Base-by-base conservation (phyloP, 371 early-diverging fungal genomes). In the Rhizomucor pusillus region DNA sequence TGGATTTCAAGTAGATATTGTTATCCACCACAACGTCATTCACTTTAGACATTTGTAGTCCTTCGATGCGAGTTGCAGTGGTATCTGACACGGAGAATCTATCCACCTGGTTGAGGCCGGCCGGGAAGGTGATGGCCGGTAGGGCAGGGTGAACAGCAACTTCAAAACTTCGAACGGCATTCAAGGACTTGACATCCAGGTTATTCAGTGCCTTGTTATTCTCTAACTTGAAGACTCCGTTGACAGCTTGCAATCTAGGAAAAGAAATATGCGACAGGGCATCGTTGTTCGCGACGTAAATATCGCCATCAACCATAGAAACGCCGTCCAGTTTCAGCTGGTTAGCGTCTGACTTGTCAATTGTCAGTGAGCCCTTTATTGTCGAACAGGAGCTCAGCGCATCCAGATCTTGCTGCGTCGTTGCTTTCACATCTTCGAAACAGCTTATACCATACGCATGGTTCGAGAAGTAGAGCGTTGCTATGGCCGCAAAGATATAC, bases 101-200 rank as follows among this genome's bases (percentile, higher is more conserved):
- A 10, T 75, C 57, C 7, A 71, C 62, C 16, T 67, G 65, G 2
- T 65, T 53, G 3, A 84, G 50, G 9, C 69, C 68, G 18, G 62
- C 50, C 20, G 75, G 61, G 18, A 84, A 69, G 6, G 56, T 64
- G 24, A 77, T 63, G 7, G 72, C 58, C 2, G 63, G 58, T 0
- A 81, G 67, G 0, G 75, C 71, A 1, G 81, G 79, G 19, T 65
- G 66, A 6, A 69, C 66, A 41, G 70, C 54, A 18, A 83, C 58
- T 13, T 73, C 69, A n/a, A 83, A 55, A 0, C 54, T 14, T 37
- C 54, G 61, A 22, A 67, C 52, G 10, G 68, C 50, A 39, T 66
- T 62, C 10, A 83, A 47, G 16, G 68, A 63, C 12, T 68, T 60
- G 36, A 72, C 33, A 24, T 60, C 61, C 33, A 83, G 12, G 11